Conservation (phyloP, 352 stramenopile species). For the Globisporangium radiosum region DNA sequence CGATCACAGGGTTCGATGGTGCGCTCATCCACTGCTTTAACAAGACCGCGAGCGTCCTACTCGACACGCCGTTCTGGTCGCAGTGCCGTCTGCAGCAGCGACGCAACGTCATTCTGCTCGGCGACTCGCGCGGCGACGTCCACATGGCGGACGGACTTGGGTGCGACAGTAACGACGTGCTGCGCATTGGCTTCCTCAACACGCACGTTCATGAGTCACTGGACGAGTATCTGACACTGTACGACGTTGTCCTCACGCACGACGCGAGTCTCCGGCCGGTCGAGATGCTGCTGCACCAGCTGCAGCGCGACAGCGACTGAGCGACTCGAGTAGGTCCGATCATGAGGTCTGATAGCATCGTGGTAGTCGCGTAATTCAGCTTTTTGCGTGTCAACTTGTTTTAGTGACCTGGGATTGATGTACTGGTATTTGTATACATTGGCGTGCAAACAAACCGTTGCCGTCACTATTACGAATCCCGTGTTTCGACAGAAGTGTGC, state of each 20-base stretch:
- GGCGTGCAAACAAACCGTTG: too few species aligned
- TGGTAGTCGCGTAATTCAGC: too few species aligned
- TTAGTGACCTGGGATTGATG: too few species aligned
- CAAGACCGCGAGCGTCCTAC: slow-evolving; percentile 66
- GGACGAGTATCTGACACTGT: slow-evolving; percentile 22
- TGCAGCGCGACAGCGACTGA: slow-evolving; percentile 14
- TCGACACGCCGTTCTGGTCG: slow-evolving; percentile 61
- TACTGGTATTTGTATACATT: too few species aligned
- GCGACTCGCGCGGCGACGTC: slow-evolving; percentile 71
- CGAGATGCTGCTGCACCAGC: slow-evolving; percentile 2
- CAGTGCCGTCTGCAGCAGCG: slow-evolving; percentile 66
- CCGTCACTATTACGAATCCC: too few species aligned
- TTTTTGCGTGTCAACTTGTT: too few species aligned
- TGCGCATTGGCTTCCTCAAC: slow-evolving; percentile 70
- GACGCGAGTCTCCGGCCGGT: slow-evolving; percentile 41
- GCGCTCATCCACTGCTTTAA: slow-evolving; percentile 79
- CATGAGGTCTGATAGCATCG: too few species aligned
- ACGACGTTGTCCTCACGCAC: slow-evolving; percentile 64
- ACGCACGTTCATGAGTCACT: slow-evolving; percentile 50
- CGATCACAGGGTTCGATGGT: slow-evolving; percentile 40
- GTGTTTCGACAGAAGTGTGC: too few species aligned
- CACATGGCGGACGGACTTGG: slow-evolving; percentile 54
- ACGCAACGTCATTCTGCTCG: slow-evolving; percentile 67
- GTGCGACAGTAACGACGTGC: slow-evolving; percentile 31
- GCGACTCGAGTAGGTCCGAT: too few species aligned